Percentiles rank a stretch among this genome's conserved stretches.
Evolutionary conservation across 1,284 basidiomycete species (phyloP).

Genomic region (Meira miltonrushii): DNA sequence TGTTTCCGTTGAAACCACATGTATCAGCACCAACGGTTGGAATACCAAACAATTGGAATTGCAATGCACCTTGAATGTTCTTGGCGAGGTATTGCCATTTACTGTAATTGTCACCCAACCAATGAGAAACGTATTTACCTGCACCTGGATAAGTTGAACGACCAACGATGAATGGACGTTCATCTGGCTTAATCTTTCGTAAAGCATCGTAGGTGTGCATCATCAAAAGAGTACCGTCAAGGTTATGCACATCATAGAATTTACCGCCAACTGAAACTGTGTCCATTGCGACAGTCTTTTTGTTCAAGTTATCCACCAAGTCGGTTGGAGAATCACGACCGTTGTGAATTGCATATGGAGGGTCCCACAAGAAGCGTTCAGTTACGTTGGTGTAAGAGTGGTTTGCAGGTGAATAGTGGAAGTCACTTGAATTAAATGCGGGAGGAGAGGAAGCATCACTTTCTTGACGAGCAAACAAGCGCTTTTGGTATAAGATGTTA

Average conservation of each 20-base stretch:
- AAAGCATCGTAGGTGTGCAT: constrained; percentile 29
- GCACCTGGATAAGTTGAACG: constrained; percentile 37
- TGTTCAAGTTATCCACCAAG: constrained; percentile 51
- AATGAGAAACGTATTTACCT: constrained; percentile 6
- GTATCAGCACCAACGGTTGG: constrained; percentile 31
- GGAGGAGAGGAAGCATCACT: neutral
- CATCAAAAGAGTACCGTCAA: constrained; percentile 26
- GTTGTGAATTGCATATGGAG: constrained; percentile 68
- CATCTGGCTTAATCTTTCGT: constrained; percentile 19
- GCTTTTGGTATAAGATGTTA: neutral
- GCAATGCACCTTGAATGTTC: constrained; percentile 64
- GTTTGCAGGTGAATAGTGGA: constrained; percentile 15
- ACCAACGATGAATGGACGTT: constrained; percentile 37
- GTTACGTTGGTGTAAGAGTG: constrained; percentile 24
- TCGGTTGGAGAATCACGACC: constrained; percentile 55
- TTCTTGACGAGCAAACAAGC: neutral
- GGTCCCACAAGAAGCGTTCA: constrained; percentile 29
- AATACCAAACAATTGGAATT: constrained; percentile 62
- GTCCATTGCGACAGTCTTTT: constrained; percentile 28
- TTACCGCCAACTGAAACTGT: constrained; percentile 53
- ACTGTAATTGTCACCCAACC: constrained; percentile 60
- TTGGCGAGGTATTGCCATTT: constrained; percentile 63
- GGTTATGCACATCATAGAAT: constrained; percentile 51
- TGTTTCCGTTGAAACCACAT: constrained; percentile 57
- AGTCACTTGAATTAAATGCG: constrained; percentile 6